A percentile compares a stretch with the other conserved stretches of the same genome.
Conservation (phyloP, 495 filamentous ascomycete species). For the Penicillium desertorum region DNA sequence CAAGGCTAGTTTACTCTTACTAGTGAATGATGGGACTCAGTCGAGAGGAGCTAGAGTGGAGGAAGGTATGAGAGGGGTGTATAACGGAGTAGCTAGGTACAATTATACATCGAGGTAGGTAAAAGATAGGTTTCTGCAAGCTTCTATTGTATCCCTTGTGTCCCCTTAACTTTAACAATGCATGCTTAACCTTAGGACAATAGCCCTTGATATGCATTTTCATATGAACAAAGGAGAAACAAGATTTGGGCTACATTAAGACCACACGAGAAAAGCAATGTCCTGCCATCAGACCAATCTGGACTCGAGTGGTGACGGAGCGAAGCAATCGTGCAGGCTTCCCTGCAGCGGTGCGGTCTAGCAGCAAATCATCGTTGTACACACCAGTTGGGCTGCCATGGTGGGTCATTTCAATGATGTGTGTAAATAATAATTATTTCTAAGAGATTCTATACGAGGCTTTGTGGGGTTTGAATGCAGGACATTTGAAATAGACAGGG, state of each 20-base stretch:
- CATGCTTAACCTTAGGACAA: constrained; percentile 1
- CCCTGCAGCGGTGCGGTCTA: constrained; percentile 22
- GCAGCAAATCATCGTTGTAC: constrained; percentile 44
- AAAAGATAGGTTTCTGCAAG: not conserved
- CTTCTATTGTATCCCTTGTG: constrained; percentile 2
- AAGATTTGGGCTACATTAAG: constrained; percentile 3
- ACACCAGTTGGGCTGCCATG: constrained; percentile 32
- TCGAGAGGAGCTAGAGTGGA: not conserved
- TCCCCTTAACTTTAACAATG: not conserved
- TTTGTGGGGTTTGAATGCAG: not conserved
- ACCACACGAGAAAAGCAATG: constrained; percentile 2
- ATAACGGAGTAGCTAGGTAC: not conserved
- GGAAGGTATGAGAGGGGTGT: not conserved
- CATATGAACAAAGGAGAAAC: not conserved
- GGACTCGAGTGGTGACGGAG: constrained; percentile 24
- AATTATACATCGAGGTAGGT: not conserved
- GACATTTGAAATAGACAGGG: constrained; percentile 2
- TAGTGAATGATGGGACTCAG: not conserved
- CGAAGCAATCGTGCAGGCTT: constrained; percentile 28
- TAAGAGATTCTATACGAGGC: not conserved
- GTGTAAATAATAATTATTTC: constrained; percentile 17
- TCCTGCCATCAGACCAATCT: constrained; percentile 20
- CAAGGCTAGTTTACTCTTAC: not conserved
- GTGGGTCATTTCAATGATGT: constrained; percentile 24
- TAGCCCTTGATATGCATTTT: constrained; percentile 1